Base-by-base conservation (phyloP, 179 eudicot species). In the Silene vulgaris region DNA sequence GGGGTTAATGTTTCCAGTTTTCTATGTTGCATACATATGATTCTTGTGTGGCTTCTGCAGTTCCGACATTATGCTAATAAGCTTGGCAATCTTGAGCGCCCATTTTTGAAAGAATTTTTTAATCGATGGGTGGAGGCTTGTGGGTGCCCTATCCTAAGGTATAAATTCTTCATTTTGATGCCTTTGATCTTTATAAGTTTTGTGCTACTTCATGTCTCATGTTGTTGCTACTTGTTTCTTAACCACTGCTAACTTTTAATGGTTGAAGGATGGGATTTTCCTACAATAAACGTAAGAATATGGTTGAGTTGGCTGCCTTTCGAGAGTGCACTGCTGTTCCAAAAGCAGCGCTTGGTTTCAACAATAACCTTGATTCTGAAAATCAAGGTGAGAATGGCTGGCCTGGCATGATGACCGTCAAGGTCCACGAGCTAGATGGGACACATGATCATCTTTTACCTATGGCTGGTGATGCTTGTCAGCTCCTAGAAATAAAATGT, bases 371-470 rank as follows among this genome's bases (percentile, higher is more conserved):
- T 60, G 97, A 87, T 78, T 77, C 89, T 68, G 97, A 87, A 82
- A 92, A 80, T 71, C 88, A 95, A 64, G 85, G 84, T 71, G 93
- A 87, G 82, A 86, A 82, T 79, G 97, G 99, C 43, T 95, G 99
- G 96, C 99, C 99, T 73, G 99, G 99, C 73, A 92, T 95, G 99
- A 95, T 95, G 97, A 95, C 97, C 64, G 89, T 92, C 77, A 84
- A 96, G 85, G 96, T 92, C 77, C 97, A 95, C 80, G 99, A 95
- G 87, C 89, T 95, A 83, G 97, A 95, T 83, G 97, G 97, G 80
- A 92, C 91, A 80, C 96, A 95, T 86, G 99, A 95, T 80, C 97
- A 92, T 83, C 97, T 92, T 71, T 85, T 95, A 75, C 99, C 99
- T 60, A 92, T 92, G 97, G 88, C 97, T 78, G 99, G 99, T 75